Evolutionary conservation across 2,329 filamentous ascomycete species (phyloP), one percentile per base, ranked within the genome.

Genomic region (Lecanicillium sp.): DNA sequence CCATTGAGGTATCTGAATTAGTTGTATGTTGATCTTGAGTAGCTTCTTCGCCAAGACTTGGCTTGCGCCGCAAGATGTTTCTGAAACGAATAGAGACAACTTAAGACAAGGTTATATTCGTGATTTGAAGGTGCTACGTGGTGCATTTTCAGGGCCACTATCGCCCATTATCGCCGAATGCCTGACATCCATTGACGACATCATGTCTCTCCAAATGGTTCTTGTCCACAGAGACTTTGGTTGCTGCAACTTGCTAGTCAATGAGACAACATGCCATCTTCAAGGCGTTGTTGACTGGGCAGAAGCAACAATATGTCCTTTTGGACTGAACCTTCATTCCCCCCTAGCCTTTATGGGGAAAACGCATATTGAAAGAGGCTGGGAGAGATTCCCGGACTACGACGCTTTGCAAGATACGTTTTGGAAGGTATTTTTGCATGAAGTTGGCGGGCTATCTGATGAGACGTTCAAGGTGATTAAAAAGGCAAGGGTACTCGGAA

Each of bases 201-300:
- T 64, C 37, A 38, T 63, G 20, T 59, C 59, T 28, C 51, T 65
- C 9, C 60, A 58, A 22, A 61, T 60, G 52, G 60, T 64, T 5
- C 54, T 67, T 14, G 51, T 62, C 3, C 59, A 66, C 41, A 45
- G 48, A 41, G 59, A 65, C 37, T 62, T 68, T 45, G 47, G 56
- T 16, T 25, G 38, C 19, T 58, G 48, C 49, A 67, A 67, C 41
- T 58, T 66, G 29, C 53, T 66, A 9, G 62, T 67, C 5, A 51
- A 65, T 29, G 49, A 59, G 19, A 36, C 12, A 31, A 48, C 58
- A 22, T 64, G 53, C 47, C 55, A 59, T 46, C 42, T 67, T 4
- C 49, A 50, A 22, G 62, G 63, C 3, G 60, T 67, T 7, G 51
- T 67, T 39, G 61, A 65, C 50, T 68, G 58, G 62, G 57, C 62